A percentile compares a stretch with the other conserved stretches of the same genome.
These are phyloP conservation scores for Aurantiochytrium sp. DNA, from an alignment of 108 stramenopile species.

Conservation along the genomic window DNA sequence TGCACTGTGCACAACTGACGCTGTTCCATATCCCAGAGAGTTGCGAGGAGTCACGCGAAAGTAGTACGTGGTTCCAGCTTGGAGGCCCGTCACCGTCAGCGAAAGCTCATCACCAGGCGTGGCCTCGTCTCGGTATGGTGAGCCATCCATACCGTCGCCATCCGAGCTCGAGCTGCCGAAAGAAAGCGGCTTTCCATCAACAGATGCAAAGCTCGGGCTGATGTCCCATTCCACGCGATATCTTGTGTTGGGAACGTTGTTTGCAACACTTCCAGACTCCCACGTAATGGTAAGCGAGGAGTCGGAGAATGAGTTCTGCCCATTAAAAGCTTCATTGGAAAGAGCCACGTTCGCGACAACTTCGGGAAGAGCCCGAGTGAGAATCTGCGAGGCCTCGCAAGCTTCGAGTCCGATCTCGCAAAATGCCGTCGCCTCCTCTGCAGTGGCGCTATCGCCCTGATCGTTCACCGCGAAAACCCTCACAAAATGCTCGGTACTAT, in stretches of 20 bases:
- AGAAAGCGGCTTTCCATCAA: not conserved
- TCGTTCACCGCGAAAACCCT: slow-evolving; percentile 43
- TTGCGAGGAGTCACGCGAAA: slow-evolving; percentile 50
- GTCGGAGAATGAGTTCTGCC: slow-evolving; percentile 29
- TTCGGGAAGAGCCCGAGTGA: not conserved
- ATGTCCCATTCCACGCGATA: slow-evolving; percentile 50
- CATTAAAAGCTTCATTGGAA: slow-evolving; percentile 20
- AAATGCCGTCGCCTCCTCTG: not conserved
- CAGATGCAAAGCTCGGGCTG: slow-evolving; percentile 37
- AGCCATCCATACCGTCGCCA: not conserved
- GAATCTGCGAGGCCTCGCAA: not conserved
- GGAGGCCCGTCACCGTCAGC: not conserved
- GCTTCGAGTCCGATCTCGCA: not conserved
- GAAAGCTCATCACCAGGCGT: not conserved
- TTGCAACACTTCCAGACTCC: slow-evolving; percentile 37
- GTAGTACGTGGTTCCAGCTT: slow-evolving; percentile 25
- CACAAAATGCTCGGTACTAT: slow-evolving; percentile 45
- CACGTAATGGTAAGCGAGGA: slow-evolving; percentile 40
- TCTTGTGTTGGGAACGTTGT: slow-evolving; percentile 41
- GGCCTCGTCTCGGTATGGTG: not conserved
- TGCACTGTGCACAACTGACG: slow-evolving; percentile 15
- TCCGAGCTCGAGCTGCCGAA: not conserved
- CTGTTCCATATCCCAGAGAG: slow-evolving; percentile 51
- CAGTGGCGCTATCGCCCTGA: slow-evolving; percentile 36
- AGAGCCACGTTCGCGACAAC: not conserved